Conservation (phyloP, 257 asterid species). For the Scutellaria minor region DNA sequence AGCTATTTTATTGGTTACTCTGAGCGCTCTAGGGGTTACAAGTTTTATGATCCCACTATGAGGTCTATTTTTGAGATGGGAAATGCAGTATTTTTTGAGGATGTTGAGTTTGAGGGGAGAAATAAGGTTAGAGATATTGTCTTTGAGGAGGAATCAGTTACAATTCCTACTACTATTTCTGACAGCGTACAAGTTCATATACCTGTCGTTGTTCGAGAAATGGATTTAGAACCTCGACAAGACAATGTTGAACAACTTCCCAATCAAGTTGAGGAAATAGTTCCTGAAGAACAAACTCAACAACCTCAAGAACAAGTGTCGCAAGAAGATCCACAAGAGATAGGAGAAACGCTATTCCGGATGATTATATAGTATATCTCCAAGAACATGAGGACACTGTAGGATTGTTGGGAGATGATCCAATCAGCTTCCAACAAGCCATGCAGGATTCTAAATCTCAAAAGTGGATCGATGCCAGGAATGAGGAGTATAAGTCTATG, state of each 20-base stretch:
- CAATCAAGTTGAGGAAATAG: not conserved
- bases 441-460: too few species aligned
- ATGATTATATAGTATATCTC: slow-evolving; percentile 3
- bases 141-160: too few species aligned
- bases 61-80: not conserved
- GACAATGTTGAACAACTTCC: too few species aligned
- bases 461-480: too few species aligned
- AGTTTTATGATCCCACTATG: not conserved
- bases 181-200: too few species aligned
- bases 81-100: slow-evolving; percentile 21
- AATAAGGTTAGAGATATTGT: too few species aligned
- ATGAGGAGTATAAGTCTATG: too few species aligned
- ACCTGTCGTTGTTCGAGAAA: too few species aligned
- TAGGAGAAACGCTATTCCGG: not conserved
- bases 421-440: too few species aligned
- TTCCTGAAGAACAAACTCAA: not conserved
- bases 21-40: slow-evolving; percentile 11
- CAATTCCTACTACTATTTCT: too few species aligned
- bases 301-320: not conserved
- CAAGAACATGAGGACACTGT: not conserved
- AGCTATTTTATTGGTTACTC: slow-evolving; percentile 20
- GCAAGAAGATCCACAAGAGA: not conserved
- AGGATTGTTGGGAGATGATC: not conserved
- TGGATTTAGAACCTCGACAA: too few species aligned
- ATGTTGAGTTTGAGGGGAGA: not conserved